A percentile compares a stretch with the other conserved stretches of the same genome.
phyloP scores from a whole-genome alignment of 2,329 filamentous ascomycete genomes.

The Mycosphaerella arachidis region DNA sequence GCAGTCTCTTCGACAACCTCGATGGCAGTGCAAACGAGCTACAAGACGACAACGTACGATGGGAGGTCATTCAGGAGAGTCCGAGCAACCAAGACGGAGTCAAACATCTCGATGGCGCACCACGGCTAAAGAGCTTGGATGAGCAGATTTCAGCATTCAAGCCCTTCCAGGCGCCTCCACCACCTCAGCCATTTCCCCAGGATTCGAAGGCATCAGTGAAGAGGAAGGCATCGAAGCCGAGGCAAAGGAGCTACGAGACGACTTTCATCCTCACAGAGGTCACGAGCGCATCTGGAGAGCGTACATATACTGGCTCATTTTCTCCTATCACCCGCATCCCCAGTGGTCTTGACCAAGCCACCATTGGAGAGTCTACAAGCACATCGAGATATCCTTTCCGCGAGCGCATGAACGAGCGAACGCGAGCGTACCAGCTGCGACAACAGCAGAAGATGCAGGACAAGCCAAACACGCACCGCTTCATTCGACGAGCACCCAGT shows the following conservation, averaged over 20 bases:
- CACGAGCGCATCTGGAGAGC: slow-evolving; percentile 47
- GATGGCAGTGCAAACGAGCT: slow-evolving; percentile 21
- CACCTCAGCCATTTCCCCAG: slow-evolving; percentile 56
- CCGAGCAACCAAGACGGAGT: slow-evolving; percentile 31
- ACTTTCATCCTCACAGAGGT: slow-evolving; percentile 51
- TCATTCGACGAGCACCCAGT: slow-evolving; percentile 19
- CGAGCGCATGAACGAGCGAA: slow-evolving; percentile 64
- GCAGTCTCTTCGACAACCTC: slow-evolving; percentile 38
- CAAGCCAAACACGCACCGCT: slow-evolving; percentile 2
- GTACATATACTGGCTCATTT: slow-evolving; percentile 49
- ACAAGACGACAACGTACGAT: slow-evolving; percentile 36
- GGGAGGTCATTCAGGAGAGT: slow-evolving; percentile 36
- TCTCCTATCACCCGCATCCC: slow-evolving; percentile 45
- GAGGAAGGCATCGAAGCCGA: slow-evolving; percentile 17
- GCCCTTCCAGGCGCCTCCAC: slow-evolving; percentile 81
- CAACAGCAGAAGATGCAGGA: slow-evolving; percentile 17
- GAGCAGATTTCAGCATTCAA: slow-evolving; percentile 48
- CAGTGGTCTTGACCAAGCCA: slow-evolving; percentile 33
- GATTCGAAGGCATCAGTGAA: slow-evolving; percentile 16
- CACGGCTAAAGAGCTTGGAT: slow-evolving; percentile 34
- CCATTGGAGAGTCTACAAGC: slow-evolving; percentile 19
- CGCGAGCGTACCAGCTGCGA: slow-evolving; percentile 47
- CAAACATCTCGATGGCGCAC: slow-evolving; percentile 28
- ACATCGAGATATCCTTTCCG: slow-evolving; percentile 52
- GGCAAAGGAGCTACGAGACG: slow-evolving; percentile 40